Evolutionary conservation across 2,329 filamentous ascomycete genomes (phyloP).

Genomic region (Didymella arachidicola): DNA sequence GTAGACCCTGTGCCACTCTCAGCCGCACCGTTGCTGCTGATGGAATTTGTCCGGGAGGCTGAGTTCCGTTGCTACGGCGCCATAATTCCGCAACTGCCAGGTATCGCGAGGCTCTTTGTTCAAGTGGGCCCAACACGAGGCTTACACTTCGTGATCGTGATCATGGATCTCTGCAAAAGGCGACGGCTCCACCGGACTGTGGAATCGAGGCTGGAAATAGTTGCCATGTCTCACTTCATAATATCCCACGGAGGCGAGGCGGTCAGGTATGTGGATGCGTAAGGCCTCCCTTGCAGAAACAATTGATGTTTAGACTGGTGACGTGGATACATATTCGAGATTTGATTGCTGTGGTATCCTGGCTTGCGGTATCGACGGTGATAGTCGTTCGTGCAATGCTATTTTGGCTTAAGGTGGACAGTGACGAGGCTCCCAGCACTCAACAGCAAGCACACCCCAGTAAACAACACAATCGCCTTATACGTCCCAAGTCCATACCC

Average conservation of each 20-base stretch:
- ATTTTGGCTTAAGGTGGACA: constrained; percentile 13
- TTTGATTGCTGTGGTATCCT: background rate
- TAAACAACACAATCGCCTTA: constrained; percentile 25
- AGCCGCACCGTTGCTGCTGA: background rate
- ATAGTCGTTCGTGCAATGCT: background rate
- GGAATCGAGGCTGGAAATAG: constrained; percentile 3
- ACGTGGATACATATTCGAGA: background rate
- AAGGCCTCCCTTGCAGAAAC: background rate
- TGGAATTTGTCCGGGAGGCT: background rate
- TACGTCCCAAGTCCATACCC: constrained; percentile 26
- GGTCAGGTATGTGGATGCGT: background rate
- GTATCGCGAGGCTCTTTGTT: background rate
- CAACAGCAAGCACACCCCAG: constrained; percentile 23
- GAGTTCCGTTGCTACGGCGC: background rate
- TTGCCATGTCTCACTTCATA: background rate
- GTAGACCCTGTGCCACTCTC: background rate
- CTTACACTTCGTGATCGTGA: constrained; percentile 2
- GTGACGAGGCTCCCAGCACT: constrained; percentile 23
- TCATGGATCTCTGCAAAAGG: background rate
- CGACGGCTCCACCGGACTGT: background rate
- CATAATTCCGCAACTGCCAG: background rate
- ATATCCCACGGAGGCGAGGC: background rate
- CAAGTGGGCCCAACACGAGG: constrained; percentile 9
- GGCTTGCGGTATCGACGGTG: background rate
- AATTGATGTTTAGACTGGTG: background rate